Base-by-base conservation (phyloP, 2,329 filamentous ascomycete genomes). In the Alternaria solani region DNA sequence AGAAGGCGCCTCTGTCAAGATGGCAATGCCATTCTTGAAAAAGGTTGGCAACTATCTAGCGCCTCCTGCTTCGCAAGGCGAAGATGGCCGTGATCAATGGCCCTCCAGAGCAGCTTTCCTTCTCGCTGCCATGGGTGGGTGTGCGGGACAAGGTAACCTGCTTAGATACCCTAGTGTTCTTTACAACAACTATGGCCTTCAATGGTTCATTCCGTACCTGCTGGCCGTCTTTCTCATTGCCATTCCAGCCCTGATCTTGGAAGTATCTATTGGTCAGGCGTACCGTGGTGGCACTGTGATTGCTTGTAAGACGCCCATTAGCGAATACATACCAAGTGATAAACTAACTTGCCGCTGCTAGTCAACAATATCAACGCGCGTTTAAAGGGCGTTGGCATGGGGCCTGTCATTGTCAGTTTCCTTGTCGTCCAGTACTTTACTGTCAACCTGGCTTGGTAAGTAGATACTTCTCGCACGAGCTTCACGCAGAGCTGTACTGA, bases 201-300 rank as follows among this genome's bases (percentile, higher is more conserved):
- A 87, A 66, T 88, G 86, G 86, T 88, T 86, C 71, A 82, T 87
- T 18, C 86, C 85, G 0, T 88, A 87, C 62, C 69, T 87, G 5
- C 75, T 87, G 57, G 83, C 84, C 6, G 80, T 87, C 16, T 83
- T 86, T 58, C 72, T 87, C 11, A 81, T 88, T 57, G 85, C 85
- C 38, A 87, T 87, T 44, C 86, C 85, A 0, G 80, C 82, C 0
- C 79, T 87, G 38, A 81, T 87, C 12, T 81, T 87, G 23, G 86
- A 88, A 69, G 85, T 87, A 51, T 70, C 80, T 1, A 79, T 82
- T 30, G 81, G 81, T 34, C 79, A 87, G 66, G 85, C 85, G 5
- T 86, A 87, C 67, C 84, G 84, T 12, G 85, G 84, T 39, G 85
- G 85, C 12, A 82, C 81, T 3, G 83, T 86, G 39, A 83, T 87